A percentile compares a stretch with the other conserved stretches of the same genome.
phyloP scores from a whole-genome alignment of 768 basidiomycete genomes.

The Suillus decipiens region DNA sequence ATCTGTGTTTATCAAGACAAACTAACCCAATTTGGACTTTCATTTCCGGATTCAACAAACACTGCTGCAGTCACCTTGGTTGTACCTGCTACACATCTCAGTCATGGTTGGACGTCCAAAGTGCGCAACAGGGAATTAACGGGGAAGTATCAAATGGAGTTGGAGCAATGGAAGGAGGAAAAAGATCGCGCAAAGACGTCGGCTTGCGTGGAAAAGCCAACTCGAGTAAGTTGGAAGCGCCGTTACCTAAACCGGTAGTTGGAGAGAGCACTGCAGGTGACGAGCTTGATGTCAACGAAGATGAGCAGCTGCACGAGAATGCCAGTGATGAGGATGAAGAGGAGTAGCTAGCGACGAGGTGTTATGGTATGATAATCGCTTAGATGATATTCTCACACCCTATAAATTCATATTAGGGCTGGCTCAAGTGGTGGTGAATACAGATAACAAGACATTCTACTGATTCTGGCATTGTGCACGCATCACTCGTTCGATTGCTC shows the following conservation, averaged over 20 bases:
- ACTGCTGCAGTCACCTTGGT: not conserved
- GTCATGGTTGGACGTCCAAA: not conserved
- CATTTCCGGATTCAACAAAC: not conserved
- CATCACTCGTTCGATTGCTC: no score
- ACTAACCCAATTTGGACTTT: not conserved
- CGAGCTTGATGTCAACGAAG: no score
- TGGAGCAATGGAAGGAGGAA: slow-evolving; percentile 2
- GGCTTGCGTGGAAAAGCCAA: slow-evolving; percentile 5
- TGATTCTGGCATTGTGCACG: no score
- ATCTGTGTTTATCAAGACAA: not conserved
- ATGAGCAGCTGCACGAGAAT: no score
- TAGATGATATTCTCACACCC: no score
- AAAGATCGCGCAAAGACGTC: slow-evolving; percentile 1
- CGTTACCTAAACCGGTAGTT: slow-evolving; percentile 1
- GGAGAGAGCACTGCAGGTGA: not conserved
- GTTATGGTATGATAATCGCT: no score
- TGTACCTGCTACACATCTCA: not conserved
- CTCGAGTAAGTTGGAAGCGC: not conserved
- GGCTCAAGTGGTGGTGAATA: no score
- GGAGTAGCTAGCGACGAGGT: no score
- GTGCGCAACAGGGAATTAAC: not conserved
- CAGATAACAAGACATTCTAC: no score
- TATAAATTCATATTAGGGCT: no score
- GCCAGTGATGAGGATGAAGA: no score
- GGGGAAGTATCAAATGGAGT: not conserved